Conservation (phyloP, 2,329 filamentous ascomycete species). For the Pyricularia sp. region DNA sequence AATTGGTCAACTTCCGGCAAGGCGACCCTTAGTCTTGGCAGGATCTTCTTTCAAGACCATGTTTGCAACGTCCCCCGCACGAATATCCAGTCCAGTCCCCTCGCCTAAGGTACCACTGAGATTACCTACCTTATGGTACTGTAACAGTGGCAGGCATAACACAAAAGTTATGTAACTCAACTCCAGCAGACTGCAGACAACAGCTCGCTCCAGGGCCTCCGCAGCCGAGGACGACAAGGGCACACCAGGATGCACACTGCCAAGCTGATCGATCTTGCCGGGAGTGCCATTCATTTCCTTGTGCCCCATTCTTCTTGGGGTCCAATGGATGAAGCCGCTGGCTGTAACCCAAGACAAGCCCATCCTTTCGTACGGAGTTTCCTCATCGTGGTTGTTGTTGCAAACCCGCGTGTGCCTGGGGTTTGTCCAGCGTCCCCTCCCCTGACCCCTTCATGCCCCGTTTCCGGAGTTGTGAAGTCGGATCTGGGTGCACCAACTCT, state of each 20-base stretch:
- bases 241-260: neutral
- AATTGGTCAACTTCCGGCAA: neutral
- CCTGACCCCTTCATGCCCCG: neutral
- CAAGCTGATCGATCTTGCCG: neutral
- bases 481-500: neutral
- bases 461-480: neutral
- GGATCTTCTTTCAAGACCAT: neutral
- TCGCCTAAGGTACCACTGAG: neutral
- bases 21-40: neutral
- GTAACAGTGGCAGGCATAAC: too few relatives aligned
- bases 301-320: neutral
- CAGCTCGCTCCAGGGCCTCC: neutral
- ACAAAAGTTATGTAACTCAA: neutral
- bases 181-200: neutral
- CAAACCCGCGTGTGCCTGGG: neutral
- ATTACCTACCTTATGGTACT: neutral
- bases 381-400: neutral
- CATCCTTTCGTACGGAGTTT: neutral
- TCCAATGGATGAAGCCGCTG: neutral
- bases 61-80: neutral
- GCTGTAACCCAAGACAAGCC: neutral
- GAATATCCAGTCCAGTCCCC: neutral
- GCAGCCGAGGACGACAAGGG: neutral
- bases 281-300: neutral
- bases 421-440: neutral